A percentile compares a stretch with the other conserved stretches of the same genome.
phyloP scores from a whole-genome alignment of 1,139 yeast genomes.

The Saccharomycopsis hybrid region DNA sequence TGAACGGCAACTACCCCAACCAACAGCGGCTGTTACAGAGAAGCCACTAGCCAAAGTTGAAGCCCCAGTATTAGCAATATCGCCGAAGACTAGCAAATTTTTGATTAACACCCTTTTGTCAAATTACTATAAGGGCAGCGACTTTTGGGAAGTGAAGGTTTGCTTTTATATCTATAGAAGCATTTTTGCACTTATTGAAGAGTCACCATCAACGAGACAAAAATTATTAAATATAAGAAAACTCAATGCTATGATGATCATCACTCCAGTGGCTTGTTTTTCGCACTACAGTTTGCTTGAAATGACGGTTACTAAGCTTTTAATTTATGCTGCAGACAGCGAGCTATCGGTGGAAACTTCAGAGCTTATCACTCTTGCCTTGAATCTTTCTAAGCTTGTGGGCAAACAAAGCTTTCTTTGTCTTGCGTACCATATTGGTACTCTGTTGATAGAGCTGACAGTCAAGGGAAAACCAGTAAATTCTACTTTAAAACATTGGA shows the following conservation, averaged over 20 bases:
- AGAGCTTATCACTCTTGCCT: neutral
- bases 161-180: slow-evolving; percentile 37
- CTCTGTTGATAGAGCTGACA: neutral
- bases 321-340: slow-evolving; percentile 25
- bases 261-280: slow-evolving; percentile 26
- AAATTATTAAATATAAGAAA: slow-evolving; percentile 31
- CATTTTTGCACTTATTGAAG: slow-evolving; percentile 29
- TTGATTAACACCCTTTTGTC: slow-evolving; percentile 11
- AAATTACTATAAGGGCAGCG: neutral
- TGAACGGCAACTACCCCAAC: too few species aligned
- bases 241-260: slow-evolving; percentile 34
- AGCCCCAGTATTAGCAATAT: slow-evolving; percentile 3
- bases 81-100: slow-evolving; percentile 11
- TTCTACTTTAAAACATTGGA: too few species aligned
- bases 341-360: slow-evolving; percentile 28
- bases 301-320: slow-evolving; percentile 26
- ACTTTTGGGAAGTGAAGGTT: slow-evolving; percentile 35
- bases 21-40: too few species aligned
- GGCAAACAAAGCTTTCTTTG: neutral
- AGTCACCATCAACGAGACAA: slow-evolving; percentile 27
- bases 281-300: slow-evolving; percentile 12
- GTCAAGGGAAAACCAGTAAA: too few species aligned
- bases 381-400: neutral
- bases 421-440: neutral
- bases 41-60: neutral